Base-by-base conservation (phyloP, 2,329 filamentous ascomycete species). In the Lomentospora prolificans region DNA sequence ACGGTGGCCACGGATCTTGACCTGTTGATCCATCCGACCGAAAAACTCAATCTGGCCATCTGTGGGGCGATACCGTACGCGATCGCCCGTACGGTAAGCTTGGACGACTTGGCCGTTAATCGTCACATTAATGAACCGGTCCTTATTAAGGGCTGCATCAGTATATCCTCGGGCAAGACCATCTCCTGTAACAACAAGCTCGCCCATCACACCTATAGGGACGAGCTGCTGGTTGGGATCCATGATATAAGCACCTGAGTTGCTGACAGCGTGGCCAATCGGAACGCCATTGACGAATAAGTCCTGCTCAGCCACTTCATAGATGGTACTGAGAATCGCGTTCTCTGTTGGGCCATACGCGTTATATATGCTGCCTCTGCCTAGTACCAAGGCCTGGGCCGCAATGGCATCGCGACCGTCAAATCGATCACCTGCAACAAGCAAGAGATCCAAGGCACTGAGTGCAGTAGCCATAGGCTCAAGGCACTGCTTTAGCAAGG, bases 1-100 rank as follows among this genome's bases (percentile, higher is more conserved):
- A 2, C 67, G 63, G 6, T 69, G 61, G 7, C 66, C 66, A 17
- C 65, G 61, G 8, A 69, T 59, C 56, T 68, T 68, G 51, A 66
- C 57, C 22, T 67, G 65, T 3, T 51, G 41, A 19, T 68, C 65
- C 2, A 63, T 61, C 10, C 66, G 63, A 0, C 63, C 63, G 1
- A 67, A 57, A 51, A 65, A 66, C 41, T 66, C 64, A 2, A 68
- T 31, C 2, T 59, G 44, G 2, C 62, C 61, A 48, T 66, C 63
- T 0, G n/a, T 27, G 0, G 59, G 59, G 0, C 63, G 54, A 31
- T 57, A 62, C 1, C 65, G 61, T 7, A 58, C 63, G 25, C 55
- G 55, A 25, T 68, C 66, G 2, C 66, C 66, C 0, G 65, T 68
- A 1, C 61, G 56, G 41, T 67, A 67, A 0, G 61, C 64, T 7